phyloP scores from a whole-genome alignment of 2,329 filamentous ascomycete species.

The Fusarium torulosum region DNA sequence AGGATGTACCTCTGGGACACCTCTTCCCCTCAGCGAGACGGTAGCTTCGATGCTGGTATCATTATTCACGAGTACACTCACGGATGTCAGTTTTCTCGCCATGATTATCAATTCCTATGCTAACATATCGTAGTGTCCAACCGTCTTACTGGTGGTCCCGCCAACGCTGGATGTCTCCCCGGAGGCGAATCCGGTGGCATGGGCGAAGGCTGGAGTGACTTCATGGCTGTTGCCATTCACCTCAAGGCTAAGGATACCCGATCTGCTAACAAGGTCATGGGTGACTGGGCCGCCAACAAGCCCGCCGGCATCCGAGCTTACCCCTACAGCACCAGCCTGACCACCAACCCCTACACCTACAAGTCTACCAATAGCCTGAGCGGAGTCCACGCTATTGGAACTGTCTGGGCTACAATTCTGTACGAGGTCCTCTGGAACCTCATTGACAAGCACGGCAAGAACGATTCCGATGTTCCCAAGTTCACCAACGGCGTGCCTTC shows the following conservation, averaged over 20 bases:
- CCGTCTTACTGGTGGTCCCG: constrained; percentile 69
- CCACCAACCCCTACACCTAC: constrained; percentile 65
- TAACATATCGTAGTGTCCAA: constrained; percentile 59
- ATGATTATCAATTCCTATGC: not conserved
- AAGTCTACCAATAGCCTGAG: constrained; percentile 54
- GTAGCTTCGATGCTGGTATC: constrained; percentile 69
- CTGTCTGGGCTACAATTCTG: constrained; percentile 55
- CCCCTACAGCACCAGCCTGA: constrained; percentile 64
- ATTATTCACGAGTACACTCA: constrained; percentile 72
- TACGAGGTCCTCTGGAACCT: constrained; percentile 71
- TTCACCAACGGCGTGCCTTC: constrained; percentile 62
- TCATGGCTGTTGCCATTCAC: constrained; percentile 65
- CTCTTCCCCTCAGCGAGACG: constrained; percentile 63
- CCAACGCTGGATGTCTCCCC: constrained; percentile 63
- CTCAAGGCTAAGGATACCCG: constrained; percentile 61
- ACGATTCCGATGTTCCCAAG: constrained; percentile 55
- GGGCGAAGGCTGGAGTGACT: constrained; percentile 71
- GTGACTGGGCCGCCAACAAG: constrained; percentile 62
- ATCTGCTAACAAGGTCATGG: constrained; percentile 61
- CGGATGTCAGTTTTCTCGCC: constrained; percentile 54
- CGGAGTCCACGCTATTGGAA: constrained; percentile 63
- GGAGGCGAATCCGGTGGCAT: constrained; percentile 65
- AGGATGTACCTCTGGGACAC: constrained; percentile 69
- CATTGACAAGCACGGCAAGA: constrained; percentile 68
- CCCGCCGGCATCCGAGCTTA: constrained; percentile 61